A percentile compares a stretch with the other conserved stretches of the same genome.
These are phyloP conservation scores for Anthostomella pinea DNA, from an alignment of 2,329 filamentous ascomycete genomes.

Conservation along the genomic window DNA sequence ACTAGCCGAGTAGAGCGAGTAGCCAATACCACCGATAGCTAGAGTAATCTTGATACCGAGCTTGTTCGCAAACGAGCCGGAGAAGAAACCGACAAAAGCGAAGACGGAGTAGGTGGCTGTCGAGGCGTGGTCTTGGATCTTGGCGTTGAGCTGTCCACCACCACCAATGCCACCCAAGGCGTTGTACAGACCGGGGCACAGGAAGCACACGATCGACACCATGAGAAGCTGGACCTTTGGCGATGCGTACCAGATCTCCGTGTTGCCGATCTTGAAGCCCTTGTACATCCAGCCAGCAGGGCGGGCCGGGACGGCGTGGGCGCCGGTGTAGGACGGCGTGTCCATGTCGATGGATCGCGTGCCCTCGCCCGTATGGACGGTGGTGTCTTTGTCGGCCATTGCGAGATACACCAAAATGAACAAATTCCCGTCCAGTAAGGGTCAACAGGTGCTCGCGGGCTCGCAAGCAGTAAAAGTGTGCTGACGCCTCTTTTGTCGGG, in stretches of 20 bases:
- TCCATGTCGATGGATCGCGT: conserved; percentile 9
- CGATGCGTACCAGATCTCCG: conserved; percentile 67
- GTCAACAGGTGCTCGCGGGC: too few species aligned
- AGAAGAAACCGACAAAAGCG: conserved; percentile 63
- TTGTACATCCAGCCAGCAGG: conserved; percentile 67
- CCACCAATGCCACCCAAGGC: conserved; percentile 64
- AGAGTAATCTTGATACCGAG: conserved; percentile 68
- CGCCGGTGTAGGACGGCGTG: conserved; percentile 16
- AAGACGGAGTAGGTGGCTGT: conserved; percentile 50
- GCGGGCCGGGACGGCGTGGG: conserved; percentile 28
- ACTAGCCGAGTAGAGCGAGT: conserved; percentile 69
- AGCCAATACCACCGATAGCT: conserved; percentile 71
- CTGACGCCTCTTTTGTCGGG: too few species aligned
- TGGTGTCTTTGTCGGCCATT: conserved; percentile 1
- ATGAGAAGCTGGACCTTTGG: conserved; percentile 69
- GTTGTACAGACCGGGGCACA: conserved; percentile 73
- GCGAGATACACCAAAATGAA: too few species aligned
- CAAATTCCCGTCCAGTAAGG: too few species aligned
- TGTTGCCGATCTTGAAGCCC: conserved; percentile 51
- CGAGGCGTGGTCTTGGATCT: conserved; percentile 58
- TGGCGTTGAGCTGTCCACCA: conserved; percentile 55
- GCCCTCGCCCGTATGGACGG: not conserved
- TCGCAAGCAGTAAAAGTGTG: too few species aligned
- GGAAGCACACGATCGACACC: conserved; percentile 68
- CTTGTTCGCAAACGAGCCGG: conserved; percentile 75